A percentile compares a stretch with the other conserved stretches of the same genome.
Conservation (phyloP, 163 green algal species). For the Chlorella variabilis region DNA sequence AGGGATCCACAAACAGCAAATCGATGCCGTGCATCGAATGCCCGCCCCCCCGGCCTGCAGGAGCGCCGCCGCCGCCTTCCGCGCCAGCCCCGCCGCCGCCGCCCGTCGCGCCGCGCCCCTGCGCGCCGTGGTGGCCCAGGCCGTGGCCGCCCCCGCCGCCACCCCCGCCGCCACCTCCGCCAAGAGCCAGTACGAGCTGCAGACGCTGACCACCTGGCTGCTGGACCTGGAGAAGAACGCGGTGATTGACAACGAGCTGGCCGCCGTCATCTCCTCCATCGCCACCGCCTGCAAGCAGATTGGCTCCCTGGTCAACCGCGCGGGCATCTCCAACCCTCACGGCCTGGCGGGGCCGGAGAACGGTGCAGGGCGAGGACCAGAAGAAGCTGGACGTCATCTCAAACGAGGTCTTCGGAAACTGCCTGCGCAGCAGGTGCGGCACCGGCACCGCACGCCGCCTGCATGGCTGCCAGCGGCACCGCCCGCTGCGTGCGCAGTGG, state of each 20-base stretch:
- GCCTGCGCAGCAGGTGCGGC: conserved; percentile 78
- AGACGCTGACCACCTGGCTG: conserved; percentile 89
- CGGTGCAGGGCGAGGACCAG: conserved; percentile 97
- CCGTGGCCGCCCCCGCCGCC: conserved; percentile 17
- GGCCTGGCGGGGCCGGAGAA: conserved; percentile 77
- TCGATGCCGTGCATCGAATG: not conserved
- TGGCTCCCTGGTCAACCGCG: conserved; percentile 87
- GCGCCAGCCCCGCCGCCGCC: not conserved
- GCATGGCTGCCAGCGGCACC: not conserved
- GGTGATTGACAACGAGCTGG: conserved; percentile 92
- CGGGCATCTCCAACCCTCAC: conserved; percentile 94
- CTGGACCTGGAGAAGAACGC: conserved; percentile 87
- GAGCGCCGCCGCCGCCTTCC: not conserved
- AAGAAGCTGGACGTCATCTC: conserved; percentile 99
- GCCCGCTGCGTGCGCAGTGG: not conserved
- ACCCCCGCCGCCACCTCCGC: not conserved
- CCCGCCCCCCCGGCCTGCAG: too few relatives aligned
- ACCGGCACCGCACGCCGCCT: conserved; percentile 3
- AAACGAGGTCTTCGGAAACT: conserved; percentile 98
- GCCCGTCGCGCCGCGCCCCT: not conserved
- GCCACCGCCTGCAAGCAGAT: conserved; percentile 98
- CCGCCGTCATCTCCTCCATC: conserved; percentile 94
- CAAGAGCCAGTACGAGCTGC: conserved; percentile 52
- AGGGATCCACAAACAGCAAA: not conserved
- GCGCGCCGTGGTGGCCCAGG: conserved; percentile 31